These are phyloP conservation scores for Apocynum venetum DNA, from an alignment of 257 asterid genomes.

Conservation along the genomic window DNA sequence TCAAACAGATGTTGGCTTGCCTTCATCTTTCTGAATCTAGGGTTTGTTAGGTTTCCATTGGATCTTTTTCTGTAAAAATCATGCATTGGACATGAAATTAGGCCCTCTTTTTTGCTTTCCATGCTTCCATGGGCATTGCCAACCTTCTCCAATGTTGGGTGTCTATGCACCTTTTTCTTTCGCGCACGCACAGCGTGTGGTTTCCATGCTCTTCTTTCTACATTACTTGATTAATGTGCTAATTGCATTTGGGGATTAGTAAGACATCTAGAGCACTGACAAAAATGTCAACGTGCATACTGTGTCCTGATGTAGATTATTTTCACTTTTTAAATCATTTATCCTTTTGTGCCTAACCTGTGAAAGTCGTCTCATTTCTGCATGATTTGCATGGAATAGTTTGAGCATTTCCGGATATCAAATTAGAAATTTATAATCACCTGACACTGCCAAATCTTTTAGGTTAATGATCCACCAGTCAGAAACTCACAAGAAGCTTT, in stretches of 20 bases:
- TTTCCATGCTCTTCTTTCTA: background rate
- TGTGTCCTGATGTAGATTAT: too few species aligned
- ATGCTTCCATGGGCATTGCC: too few species aligned
- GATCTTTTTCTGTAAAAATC: too few species aligned
- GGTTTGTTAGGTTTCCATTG: too few species aligned
- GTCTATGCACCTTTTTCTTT: background rate
- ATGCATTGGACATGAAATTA: too few species aligned
- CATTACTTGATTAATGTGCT: background rate
- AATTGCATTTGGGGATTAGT: background rate
- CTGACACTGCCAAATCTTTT: background rate
- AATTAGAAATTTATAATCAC: background rate
- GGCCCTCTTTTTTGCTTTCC: too few species aligned
- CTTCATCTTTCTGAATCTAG: too few species aligned
- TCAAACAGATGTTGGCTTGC: too few species aligned
- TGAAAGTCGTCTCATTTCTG: background rate
- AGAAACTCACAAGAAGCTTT: constrained; percentile 87
- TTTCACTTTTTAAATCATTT: too few species aligned
- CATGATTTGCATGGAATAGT: background rate
- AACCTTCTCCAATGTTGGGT: background rate
- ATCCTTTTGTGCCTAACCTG: background rate
- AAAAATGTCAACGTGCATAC: background rate
- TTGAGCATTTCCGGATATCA: background rate
- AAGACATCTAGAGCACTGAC: background rate
- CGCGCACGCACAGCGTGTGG: too few species aligned
- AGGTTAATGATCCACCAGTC: constrained; percentile 59